Base-by-base conservation (phyloP, 2,329 filamentous ascomycete species). In the Alternaria metachromatica region DNA sequence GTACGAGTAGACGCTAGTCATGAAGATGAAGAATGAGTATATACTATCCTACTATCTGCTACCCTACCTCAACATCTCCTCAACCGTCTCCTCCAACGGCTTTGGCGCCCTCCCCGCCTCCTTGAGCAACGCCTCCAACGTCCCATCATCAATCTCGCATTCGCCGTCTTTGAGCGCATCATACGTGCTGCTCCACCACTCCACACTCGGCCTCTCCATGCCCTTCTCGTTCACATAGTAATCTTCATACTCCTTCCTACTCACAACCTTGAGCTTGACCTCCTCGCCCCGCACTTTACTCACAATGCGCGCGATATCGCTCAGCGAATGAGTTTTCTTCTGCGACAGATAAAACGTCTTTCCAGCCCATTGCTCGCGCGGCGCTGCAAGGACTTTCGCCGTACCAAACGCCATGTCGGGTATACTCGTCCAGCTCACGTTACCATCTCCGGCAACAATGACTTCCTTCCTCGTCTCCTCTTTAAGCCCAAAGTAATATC, bases 171-270 rank as follows among this genome's bases (percentile, higher is more conserved):
- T 70, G 33, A 85, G 44, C 46, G 82, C 82, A 65, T 82, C 81
- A 62, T 84, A 84, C 23, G 81, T 81, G 37, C 74, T 80, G 41
- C 77, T 79, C 83, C 83, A 85, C 83, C 83, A 84, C 67, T 80
- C 80, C 6, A 84, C 79, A 46, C 76, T 71, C 8, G 70, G 62
- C 55, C 76, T 75, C 21, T 82, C 76, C 70, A 78, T 78, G 0
- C 74, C 74, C 56, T 70, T 76, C 44, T 80, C 71, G 9, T 77
- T 58, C 2, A 80, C 73, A 68, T 84, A 83, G 63, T 70, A 81
- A 20, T 76, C 72, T 61, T 82, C 82, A 61, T 82, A 80, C 63
- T 82, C 81, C 33, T 80, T 72, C 58, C 75, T 76, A 6, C 60
- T 53, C 4, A 82, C 80, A 4, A 81, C 62, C 67, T 79, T 80